Percentiles rank a stretch among this genome's conserved stretches.
Conservation (phyloP, 2,329 filamentous ascomycete genomes). For the Curvularia sp. region DNA sequence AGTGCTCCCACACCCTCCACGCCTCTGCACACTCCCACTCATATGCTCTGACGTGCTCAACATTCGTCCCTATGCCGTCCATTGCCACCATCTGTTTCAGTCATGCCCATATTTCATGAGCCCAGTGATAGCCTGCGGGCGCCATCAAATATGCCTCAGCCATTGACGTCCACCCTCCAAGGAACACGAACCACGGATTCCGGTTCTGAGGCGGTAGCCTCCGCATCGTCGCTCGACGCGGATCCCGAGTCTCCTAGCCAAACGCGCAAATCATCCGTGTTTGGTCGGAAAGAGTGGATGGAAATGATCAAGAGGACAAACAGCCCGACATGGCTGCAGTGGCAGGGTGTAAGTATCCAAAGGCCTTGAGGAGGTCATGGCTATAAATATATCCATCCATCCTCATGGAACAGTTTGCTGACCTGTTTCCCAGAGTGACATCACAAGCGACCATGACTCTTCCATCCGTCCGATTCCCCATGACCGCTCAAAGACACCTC, state of each 20-base stretch:
- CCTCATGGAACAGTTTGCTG: conserved; percentile 29
- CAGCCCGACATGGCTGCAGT: conserved; percentile 73
- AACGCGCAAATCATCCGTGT: conserved; percentile 33
- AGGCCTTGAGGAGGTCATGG: neutral
- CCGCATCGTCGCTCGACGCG: conserved; percentile 13
- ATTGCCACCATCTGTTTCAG: conserved; percentile 25
- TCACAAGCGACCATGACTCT: conserved; percentile 18
- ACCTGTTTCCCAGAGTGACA: conserved; percentile 24
- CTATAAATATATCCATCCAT: neutral
- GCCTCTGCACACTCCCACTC: conserved; percentile 20
- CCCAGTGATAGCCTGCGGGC: conserved; percentile 38
- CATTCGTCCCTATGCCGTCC: conserved; percentile 37
- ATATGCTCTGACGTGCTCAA: conserved; percentile 9
- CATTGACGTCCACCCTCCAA: conserved; percentile 23
- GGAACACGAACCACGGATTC: conserved; percentile 25
- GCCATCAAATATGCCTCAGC: conserved; percentile 26
- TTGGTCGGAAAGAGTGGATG: conserved; percentile 79
- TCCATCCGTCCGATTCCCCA: conserved; percentile 33
- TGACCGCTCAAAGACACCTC: conserved; percentile 43
- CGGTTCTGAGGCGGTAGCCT: conserved; percentile 12
- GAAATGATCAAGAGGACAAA: conserved; percentile 81
- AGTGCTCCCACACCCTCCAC: conserved; percentile 27
- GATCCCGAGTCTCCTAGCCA: conserved; percentile 31
- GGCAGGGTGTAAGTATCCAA: conserved; percentile 59
- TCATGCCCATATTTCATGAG: conserved; percentile 53